phyloP scores from a whole-genome alignment of 2,329 filamentous ascomycete species.

The Botryotinia narcissicola region DNA sequence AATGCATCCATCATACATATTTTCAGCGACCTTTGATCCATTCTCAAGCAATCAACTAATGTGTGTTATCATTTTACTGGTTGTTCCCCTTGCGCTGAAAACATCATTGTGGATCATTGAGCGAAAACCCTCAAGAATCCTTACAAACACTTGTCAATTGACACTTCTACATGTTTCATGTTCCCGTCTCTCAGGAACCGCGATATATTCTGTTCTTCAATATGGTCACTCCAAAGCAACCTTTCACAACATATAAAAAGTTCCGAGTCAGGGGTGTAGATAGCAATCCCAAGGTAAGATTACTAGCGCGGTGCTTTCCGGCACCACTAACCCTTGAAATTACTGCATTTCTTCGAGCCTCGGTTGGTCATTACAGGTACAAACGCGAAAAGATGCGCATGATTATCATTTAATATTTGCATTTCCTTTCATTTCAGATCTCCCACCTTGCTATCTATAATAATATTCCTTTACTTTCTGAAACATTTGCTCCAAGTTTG shows the following conservation, averaged over 20 bases:
- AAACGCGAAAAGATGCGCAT: constrained; percentile 19
- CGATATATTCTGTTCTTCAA: not conserved
- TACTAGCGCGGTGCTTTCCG: not conserved
- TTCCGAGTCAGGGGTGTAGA: not conserved
- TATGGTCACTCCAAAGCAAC: not conserved
- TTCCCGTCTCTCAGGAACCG: not conserved
- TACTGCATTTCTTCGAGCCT: constrained; percentile 15
- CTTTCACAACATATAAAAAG: not conserved
- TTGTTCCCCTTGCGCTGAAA: constrained; percentile 3
- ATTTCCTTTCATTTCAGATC: constrained; percentile 12
- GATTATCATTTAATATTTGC: constrained; percentile 13
- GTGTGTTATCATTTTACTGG: constrained; percentile 19
- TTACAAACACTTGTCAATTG: not conserved
- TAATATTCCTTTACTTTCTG: constrained; percentile 8
- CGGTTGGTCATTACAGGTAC: constrained; percentile 11
- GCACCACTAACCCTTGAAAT: constrained; percentile 8
- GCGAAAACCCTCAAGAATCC: not conserved
- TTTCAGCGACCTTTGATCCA: constrained; percentile 12
- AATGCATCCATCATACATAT: constrained; percentile 13
- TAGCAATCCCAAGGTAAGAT: not conserved
- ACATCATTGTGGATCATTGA: constrained; percentile 11
- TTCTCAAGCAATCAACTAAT: not conserved
- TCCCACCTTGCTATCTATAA: not conserved
- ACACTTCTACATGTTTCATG: not conserved
- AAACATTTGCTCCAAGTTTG: not conserved